Evolutionary conservation across 768 basidiomycete species (phyloP), one percentile per base, ranked within the genome.

Genomic region (Pholiota conissans): DNA sequence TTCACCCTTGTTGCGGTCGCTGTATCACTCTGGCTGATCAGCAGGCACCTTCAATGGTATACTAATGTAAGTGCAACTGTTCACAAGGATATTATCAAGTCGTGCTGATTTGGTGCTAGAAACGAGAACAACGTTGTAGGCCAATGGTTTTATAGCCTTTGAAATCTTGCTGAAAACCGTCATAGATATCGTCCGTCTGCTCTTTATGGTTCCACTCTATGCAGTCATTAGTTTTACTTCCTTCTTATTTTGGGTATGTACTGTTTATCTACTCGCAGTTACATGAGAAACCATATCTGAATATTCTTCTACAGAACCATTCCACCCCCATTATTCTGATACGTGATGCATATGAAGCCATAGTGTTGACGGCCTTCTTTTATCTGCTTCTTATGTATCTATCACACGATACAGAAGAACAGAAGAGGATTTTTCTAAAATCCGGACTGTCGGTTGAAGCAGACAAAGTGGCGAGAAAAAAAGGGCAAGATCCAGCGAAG

Each of bases 151-250:
- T 34, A 24, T 18, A 10, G 26, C 14, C 10, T 27, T 9, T 24
- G 26, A 29, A 2, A 35, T 20, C 39, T 53, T 16, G 20, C 34
- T 48, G 37, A 32, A 56, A 7, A 6, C 48, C 57, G 18, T 34
- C 22, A 2, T 56, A 89, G 86, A 89, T 66, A 87, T 90, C 63
- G 80, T 90, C 48, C 85, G 90, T 8, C 72, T 91, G 18, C 77
- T 93, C 22, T 83, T 91, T 71, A 85, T 93, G 85, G 87, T 90
- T 2, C 88, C 89, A 2, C 77, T 90, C 29, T 93, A 93, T 67
- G 84, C 87, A 8, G 65, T 80, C 35, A 82, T 87, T 69, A 87
- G 84, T 64, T 79, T 87, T 55, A 78, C 83, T 1, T 87, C 87
- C 4, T 91, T 85, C 70, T 71, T 89, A 28, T 88, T 86, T 72